Evolutionary conservation across 140 eudicot genomes (phyloP), one percentile per base, ranked within the genome.

Genomic region (Oenanthe javanica): DNA sequence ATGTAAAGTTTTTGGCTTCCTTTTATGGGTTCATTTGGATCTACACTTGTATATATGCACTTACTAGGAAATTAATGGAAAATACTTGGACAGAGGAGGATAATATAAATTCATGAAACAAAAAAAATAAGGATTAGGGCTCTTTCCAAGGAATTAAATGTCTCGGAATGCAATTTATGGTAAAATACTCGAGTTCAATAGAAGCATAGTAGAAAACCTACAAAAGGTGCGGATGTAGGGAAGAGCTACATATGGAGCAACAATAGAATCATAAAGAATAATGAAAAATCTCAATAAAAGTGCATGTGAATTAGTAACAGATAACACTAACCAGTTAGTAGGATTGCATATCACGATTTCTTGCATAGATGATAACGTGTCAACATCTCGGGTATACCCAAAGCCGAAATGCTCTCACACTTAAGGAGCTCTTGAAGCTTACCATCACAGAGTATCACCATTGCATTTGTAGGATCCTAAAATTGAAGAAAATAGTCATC

Each of bases 391-490:
- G 86, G 88, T 67, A 88, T 86, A 61, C 83, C 92, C 78, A 87
- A 43, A 70, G 87, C 87, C 38, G 92, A 84, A 21, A 86, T 82
- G 83, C 88, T 84, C 63, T 84, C 85, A 40, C 89, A 88, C 9
- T 88, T 88, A 40, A 88, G 84, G 47, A 88, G 88, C 72, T 88
- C 87, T 79, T 84, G 89, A 75, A 88, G 83, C 79, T 88, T 88
- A 51, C 76, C 84, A 79, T 88, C 92, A 82, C 92, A 88, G 23
- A 63, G 6, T 63, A 87, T 81, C 46, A 86, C 79, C 75, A 82
- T 80, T 13, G 88, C 50, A 79, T 84, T 88, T 48, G 66, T 16
- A 25, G 92, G 90, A 79, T 88, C 92, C 92, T 88, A 72, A 18
- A 80, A 69, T 55, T 75, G 14, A 77, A 7, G 36, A 51, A 81